Evolutionary conservation across 2,329 filamentous ascomycete species (phyloP), one percentile per base, ranked within the genome.

Genomic region (Trichoderma sp.): DNA sequence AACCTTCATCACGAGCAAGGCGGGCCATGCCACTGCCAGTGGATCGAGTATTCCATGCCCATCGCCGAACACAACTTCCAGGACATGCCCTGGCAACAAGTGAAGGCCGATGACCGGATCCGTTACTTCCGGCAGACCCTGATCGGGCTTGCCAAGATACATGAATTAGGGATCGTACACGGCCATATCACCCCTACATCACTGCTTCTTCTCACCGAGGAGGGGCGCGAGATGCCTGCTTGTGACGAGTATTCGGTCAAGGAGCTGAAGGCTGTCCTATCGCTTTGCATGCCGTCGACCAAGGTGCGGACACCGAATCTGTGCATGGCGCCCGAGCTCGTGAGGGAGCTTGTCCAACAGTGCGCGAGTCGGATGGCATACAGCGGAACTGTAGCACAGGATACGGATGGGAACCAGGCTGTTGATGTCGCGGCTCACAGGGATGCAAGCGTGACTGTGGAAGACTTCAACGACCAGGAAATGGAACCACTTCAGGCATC

Each of bases 301-400:
- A 41, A 15, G 12, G 6, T 1, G 15, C 19, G 7, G 14, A 28
- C 12, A 5, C 30, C 21, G 2, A 28, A 45, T 10, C 17, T 60
- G n/a, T 60, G 30, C 7, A 41, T 60, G 7, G 57, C 57, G 7
- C 57, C 57, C 19, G 57, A 60, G 26, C 15, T 48, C 2, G 43
- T 21, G 45, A 12, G 1, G 14, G 34, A 12, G 12, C 4, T 39
- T 39, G 1, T 39, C 12, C 12, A 24, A 24, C 21, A 24, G 21
- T 5, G 3, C 34, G 4, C 14, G 3, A 39, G 10, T 39, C 3
- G 12, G 34, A 39, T 39, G 10, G 3, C 10, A 14, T 39, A 14
- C 34, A 4, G 4, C 12, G 10, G 34, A 39, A 3, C 34, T 14
- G 34, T 3, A 14, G 34, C 34, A 39, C 34, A 39, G 34, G 12